Evolutionary conservation across 1,284 basidiomycete genomes (phyloP), one percentile per base, ranked within the genome.

Genomic region (Exsudoporus floridanus): DNA sequence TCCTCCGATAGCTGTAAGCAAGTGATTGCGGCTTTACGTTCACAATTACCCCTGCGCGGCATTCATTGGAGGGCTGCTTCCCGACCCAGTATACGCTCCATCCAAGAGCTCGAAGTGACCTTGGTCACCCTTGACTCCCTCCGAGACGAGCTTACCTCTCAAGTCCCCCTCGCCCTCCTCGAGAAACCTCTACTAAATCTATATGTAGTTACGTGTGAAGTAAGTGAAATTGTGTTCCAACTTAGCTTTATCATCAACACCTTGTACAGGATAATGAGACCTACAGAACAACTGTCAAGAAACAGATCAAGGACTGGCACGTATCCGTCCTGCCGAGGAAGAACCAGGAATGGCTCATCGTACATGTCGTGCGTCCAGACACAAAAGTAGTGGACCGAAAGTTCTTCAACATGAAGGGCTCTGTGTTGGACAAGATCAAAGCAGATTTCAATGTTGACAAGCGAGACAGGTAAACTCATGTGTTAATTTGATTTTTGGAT

Each of bases 281-380:
- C 3, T 98, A 98, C 75, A 88, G 86, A 64, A 80, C 78, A 36
- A 80, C 80, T 3, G 79, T 90, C 16, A 86, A 86, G 64, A 90
- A 86, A 57, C 92, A 95, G 66, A 88, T 98, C 58, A 90, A 91
- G 63, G 92, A 96, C 57, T 98, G 95, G 95, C 84, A 93, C 50
- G 77, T 78, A 4, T 72, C 79, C 2, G 75, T 94, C 25, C 74
- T 78, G 27, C 74, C 83, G n/a, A 77, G 84, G 55, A 90, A 85
- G 71, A 84, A 86, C 63, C 90, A 93, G 64, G 92, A 96, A 71
- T 96, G 94, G 84, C 75, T 94, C 44, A 90, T 97, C 52, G 77
- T 97, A 2, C 87, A 94, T 58, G 83, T 97, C 46, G 83, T 92
- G 42, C 78, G 82, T 49, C 81, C 88, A 7, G 89, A 90, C 58